These are phyloP conservation scores for Dictyostelium citrinum DNA, from an alignment of 78 protist species.

Conservation along the genomic window DNA sequence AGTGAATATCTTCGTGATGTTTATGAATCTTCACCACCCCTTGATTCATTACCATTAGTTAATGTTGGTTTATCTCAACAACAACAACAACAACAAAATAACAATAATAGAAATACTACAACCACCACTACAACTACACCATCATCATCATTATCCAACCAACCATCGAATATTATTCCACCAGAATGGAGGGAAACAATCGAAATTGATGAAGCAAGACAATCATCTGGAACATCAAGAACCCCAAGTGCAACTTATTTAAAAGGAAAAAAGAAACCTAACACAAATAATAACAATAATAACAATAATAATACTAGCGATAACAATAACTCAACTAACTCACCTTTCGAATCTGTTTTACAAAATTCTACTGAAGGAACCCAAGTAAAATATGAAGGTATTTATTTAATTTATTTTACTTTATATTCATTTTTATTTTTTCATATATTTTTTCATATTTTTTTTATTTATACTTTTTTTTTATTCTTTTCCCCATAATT, in stretches of 20 bases:
- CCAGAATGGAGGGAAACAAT: constrained; percentile 72
- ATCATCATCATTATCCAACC: background rate
- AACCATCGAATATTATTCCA: constrained; percentile 23
- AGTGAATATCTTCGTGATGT: background rate
- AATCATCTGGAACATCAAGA: constrained; percentile 20
- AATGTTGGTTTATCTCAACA: background rate
- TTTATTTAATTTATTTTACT: background rate
- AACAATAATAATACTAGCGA: background rate
- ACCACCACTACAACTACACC: background rate
- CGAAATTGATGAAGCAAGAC: constrained; percentile 56
- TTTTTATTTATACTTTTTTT: background rate
- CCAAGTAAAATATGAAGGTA: background rate
- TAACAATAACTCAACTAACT: background rate
- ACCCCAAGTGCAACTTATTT: background rate
- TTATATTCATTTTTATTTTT: background rate
- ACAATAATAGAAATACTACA: background rate
- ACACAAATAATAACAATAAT: background rate
- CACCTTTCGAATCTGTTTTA: background rate
- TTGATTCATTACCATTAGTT: background rate
- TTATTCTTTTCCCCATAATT: background rate
- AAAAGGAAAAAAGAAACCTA: background rate
- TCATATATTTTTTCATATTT: background rate
- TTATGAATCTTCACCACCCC: background rate
- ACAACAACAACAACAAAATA: background rate
- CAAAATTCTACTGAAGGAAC: background rate